Evolutionary conservation across 495 filamentous ascomycete species (phyloP).

Genomic region (Hypoxylon subgilvum): DNA sequence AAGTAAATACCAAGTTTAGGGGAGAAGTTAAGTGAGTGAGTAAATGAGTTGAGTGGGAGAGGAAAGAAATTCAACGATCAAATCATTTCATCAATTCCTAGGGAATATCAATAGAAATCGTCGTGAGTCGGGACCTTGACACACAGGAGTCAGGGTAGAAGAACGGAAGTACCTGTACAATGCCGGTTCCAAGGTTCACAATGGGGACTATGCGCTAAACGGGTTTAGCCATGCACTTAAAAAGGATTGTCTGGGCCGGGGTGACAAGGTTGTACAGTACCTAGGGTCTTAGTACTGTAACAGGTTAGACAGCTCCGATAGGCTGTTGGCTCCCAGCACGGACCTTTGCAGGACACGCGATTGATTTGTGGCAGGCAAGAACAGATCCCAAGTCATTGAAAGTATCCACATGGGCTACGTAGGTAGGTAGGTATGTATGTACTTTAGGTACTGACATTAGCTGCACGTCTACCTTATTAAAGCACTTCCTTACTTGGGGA

Average conservation of each 20-base stretch:
- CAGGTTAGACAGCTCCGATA: conserved; percentile 26
- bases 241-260: conserved; percentile 3
- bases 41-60: conserved; percentile 28
- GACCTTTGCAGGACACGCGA: conserved; percentile 21
- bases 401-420: conserved; percentile 21
- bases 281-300: conserved; percentile 33
- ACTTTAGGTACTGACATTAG: conserved; percentile 30
- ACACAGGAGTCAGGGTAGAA: conserved; percentile 34
- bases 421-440: conserved; percentile 19
- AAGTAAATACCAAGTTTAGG: conserved; percentile 40
- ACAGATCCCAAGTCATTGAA: conserved; percentile 27
- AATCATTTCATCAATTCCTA: conserved; percentile 37
- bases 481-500: conserved; percentile 18
- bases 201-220: conserved; percentile 4
- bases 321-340: conserved; percentile 1
- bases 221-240: conserved; percentile 15
- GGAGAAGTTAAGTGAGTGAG: neutral
- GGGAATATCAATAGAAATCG: conserved; percentile 25
- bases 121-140: conserved; percentile 35
- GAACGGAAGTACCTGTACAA: conserved; percentile 25
- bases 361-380: conserved; percentile 34
- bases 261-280: conserved; percentile 2
- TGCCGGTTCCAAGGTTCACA: neutral
- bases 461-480: conserved; percentile 38
- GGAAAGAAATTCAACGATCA: conserved; percentile 30